Evolutionary conservation across 2,329 filamentous ascomycete genomes (phyloP), one percentile per base, ranked within the genome.

Genomic region (Paraphaeosphaeria minitans): DNA sequence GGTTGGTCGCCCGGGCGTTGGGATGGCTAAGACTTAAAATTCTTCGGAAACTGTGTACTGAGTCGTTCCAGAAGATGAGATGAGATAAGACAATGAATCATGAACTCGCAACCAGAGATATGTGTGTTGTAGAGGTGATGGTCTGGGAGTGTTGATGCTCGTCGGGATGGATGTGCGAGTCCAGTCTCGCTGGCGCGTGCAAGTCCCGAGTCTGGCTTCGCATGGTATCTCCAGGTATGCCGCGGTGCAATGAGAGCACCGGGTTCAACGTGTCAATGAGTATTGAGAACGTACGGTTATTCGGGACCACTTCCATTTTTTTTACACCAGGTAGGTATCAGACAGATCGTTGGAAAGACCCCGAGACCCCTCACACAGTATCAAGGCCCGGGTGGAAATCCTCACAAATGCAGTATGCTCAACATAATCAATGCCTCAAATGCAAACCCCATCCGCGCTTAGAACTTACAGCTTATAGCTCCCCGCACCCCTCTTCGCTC

Each of bases 391-490:
- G 3, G 39, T 21, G 5, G 4, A 43, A 21, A 1, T 22, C 10
- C n/a, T 5, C 7, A 46, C 43, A 29, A 21, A 29, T 46, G 22
- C 22, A 46, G 29, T 46, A 46, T 46, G 43, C 43, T 27, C 27
- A 48, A 19, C 27, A n/a, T 33, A 6, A 7, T 9, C 8, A 47
- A 14, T 16, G 27, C 27, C n/a, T 13, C 46, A 21, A 27, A 49
- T 13, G 21, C 48, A 51, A 33, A 13, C 21, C 10, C 29, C n/a
- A 24, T 37, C 37, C 14, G 12, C 22, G 8, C 21, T 33, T 57
- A 75, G 9, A 6, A 2, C 29, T 12, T 31, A 31, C 10, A 78
- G 59, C 65, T 77, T 78, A 35, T 71, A 75, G 46, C 66, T 72
- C 1, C 74, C 73, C 0, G 70, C 73, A 1, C 71, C 72, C 39